Percentiles rank a stretch among this genome's conserved stretches.
Evolutionary conservation across 805 yeast genomes (phyloP).

Genomic region (Metschnikowia gelsemii): DNA sequence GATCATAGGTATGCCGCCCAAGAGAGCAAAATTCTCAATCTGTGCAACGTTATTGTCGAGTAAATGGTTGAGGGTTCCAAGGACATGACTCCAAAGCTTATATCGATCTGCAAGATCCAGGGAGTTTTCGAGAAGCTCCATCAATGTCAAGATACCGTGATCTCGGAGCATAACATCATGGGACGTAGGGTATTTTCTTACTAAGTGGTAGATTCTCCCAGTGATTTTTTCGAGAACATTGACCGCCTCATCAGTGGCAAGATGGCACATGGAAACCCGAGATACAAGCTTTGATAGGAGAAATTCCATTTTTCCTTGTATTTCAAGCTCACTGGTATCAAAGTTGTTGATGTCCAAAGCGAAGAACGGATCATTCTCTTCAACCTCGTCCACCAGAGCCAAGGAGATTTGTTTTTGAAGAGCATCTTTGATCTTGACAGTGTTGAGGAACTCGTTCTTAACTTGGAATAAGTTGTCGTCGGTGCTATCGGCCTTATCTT

Average conservation of each 20-base stretch:
- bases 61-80: conserved; percentile 35
- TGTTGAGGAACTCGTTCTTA: neutral
- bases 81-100: conserved; percentile 38
- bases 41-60: conserved; percentile 31
- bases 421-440: conserved; percentile 1
- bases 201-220: conserved; percentile 38
- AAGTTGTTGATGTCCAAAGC: conserved; percentile 38
- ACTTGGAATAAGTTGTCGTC: conserved; percentile 3
- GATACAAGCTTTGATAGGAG: conserved; percentile 32
- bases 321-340: conserved; percentile 42
- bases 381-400: conserved; percentile 15
- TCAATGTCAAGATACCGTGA: conserved; percentile 40
- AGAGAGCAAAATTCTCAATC: conserved; percentile 41
- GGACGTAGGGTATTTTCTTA: conserved; percentile 40
- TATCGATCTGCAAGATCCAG: conserved; percentile 31
- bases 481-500: neutral
- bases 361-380: conserved; percentile 38
- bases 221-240: conserved; percentile 34
- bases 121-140: conserved; percentile 39
- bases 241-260: conserved; percentile 32
- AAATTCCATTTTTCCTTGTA: conserved; percentile 41
- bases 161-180: conserved; percentile 41
- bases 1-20: conserved; percentile 45
- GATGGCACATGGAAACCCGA: conserved; percentile 31
- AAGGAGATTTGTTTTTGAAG: conserved; percentile 4